A percentile compares a stretch with the other conserved stretches of the same genome.
Evolutionary conservation across 2,329 filamentous ascomycete species (phyloP).

Genomic region (Ophiosphaerella herpotricha): DNA sequence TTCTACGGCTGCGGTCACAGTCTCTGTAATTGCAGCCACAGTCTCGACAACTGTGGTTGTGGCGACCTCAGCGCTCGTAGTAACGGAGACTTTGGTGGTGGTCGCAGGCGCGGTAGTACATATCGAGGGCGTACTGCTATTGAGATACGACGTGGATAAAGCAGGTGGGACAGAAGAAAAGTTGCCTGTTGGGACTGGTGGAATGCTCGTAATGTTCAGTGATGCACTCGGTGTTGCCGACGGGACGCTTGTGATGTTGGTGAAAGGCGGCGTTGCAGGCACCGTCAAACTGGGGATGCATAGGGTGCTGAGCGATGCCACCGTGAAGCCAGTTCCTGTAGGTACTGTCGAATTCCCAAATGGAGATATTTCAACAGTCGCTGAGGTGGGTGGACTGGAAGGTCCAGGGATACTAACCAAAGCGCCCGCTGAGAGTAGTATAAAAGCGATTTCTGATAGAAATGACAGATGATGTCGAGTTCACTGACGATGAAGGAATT

Average conservation of each 20-base stretch:
- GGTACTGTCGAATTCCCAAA: background rate
- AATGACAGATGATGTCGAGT: slow-evolving; percentile 1
- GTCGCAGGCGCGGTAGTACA: slow-evolving; percentile 13
- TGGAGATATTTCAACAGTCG: slow-evolving; percentile 1
- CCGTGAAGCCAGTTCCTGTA: background rate
- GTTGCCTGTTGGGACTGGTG: slow-evolving; percentile 15
- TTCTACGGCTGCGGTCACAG: background rate
- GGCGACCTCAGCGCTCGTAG: slow-evolving; percentile 14
- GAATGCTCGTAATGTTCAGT: slow-evolving; percentile 13
- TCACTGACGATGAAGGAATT: background rate
- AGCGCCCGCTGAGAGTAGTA: background rate
- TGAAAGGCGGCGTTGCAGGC: slow-evolving; percentile 1
- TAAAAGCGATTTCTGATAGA: background rate
- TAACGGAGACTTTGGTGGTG: slow-evolving; percentile 12
- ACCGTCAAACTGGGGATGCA: background rate
- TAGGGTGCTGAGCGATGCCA: slow-evolving; percentile 1
- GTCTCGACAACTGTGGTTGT: slow-evolving; percentile 16
- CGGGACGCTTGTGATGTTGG: slow-evolving; percentile 8
- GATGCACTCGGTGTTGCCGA: slow-evolving; percentile 15
- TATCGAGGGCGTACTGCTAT: slow-evolving; percentile 11
- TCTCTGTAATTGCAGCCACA: background rate
- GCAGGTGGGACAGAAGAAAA: slow-evolving; percentile 12
- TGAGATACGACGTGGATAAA: slow-evolving; percentile 17
- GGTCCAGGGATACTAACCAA: background rate
- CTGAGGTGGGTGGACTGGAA: background rate